Conservation (phyloP, 768 basidiomycete species). For the Amanita exitialis region DNA sequence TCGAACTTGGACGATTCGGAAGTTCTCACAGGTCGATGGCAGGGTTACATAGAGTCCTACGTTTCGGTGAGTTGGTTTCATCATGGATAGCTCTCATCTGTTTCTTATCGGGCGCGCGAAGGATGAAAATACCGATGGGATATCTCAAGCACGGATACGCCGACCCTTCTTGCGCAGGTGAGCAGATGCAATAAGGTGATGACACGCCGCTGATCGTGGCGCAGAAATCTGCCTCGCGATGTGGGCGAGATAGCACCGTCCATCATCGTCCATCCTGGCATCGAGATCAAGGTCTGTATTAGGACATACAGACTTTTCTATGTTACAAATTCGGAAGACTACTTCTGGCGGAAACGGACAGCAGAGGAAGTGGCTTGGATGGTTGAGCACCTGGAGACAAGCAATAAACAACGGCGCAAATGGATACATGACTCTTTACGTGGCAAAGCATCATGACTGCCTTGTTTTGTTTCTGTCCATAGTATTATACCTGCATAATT, state of each 20-base stretch:
- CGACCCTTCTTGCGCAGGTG: constrained; percentile 65
- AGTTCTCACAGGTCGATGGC: constrained; percentile 69
- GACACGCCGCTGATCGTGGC: not conserved
- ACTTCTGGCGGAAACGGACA: constrained; percentile 37
- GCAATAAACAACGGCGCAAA: constrained; percentile 22
- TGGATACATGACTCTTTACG: constrained; percentile 18
- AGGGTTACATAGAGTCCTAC: constrained; percentile 69
- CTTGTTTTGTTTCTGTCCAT: not conserved
- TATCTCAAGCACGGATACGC: constrained; percentile 33
- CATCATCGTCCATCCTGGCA: constrained; percentile 41
- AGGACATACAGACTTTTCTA: constrained; percentile 78
- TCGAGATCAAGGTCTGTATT: constrained; percentile 82
- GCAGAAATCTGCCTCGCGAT: constrained; percentile 30
- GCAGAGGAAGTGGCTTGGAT: constrained; percentile 29
- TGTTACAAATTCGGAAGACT: constrained; percentile 59
- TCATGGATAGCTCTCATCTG: not conserved
- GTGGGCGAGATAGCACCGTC: constrained; percentile 30
- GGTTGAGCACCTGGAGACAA: constrained; percentile 18
- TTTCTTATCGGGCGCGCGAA: constrained; percentile 15
- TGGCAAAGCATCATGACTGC: not conserved
- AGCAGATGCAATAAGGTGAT: constrained; percentile 1
- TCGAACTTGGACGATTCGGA: constrained; percentile 68
- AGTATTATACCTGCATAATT: not conserved
- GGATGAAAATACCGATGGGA: constrained; percentile 49
- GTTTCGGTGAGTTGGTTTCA: constrained; percentile 38